Base-by-base conservation (phyloP, 805 yeast species). In the Dipodascus geniculatus region DNA sequence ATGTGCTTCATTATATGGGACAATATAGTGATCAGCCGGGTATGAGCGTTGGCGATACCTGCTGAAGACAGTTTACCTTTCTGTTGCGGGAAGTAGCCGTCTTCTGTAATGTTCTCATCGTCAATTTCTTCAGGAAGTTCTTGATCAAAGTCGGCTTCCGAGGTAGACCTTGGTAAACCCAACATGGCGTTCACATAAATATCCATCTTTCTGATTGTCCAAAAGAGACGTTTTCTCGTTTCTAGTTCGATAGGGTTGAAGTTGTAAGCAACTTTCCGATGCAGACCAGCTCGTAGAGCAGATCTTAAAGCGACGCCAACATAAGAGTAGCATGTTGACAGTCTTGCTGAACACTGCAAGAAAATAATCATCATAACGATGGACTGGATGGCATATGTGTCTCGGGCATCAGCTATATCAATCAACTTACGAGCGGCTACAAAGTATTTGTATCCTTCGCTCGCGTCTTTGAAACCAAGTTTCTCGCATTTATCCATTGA, bases 131-230 rank as follows among this genome's bases (percentile, higher is more conserved):
- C 70, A 0, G 96, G 96, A 58, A 87, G 73, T 51, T 84, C 90
- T 66, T 89, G 96, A 68, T 89, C 96, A 58, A 87, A 82, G 60
- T 87, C 95, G 57, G 82, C 86, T 56, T 83, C 85, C 50, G 79
- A 72, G 17, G 88, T 78, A 1, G 89, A 79, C 55, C 87, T 72
- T 0, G 97, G 97, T 51, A 89, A 72, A 1, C 96, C 96, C 58
- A 90, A 66, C 71, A 89, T 81, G 6, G 96, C 85, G 65, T 86
- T 87, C 61, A 88, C 86, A 65, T 90, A 89, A 48, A 87, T 81
- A 63, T 90, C 96, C 84, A 88, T 85, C 65, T 89, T 89, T 66
- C 86, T 85, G 57, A 89, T 83, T 1, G 96, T 84, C 86, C 91
- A 89, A 65, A 89, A 89, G 47, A 90, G 69, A 55, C 96, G 74